Evolutionary conservation across 345 rosid species (phyloP).

Genomic region (Clausena lansium): DNA sequence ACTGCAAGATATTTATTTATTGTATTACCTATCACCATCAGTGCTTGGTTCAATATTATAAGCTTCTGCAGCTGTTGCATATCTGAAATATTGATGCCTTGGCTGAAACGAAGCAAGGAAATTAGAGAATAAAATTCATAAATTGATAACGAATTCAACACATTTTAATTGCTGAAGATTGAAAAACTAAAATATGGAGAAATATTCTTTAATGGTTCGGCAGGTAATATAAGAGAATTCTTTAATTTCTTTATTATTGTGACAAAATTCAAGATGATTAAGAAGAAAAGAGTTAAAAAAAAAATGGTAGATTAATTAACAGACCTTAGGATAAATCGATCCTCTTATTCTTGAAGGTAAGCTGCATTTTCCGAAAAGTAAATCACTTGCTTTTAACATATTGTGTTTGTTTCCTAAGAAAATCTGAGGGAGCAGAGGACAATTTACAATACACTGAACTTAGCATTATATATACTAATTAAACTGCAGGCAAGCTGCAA

Average conservation of each 20-base stretch:
- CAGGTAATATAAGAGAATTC: too few species aligned
- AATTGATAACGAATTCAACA: background rate
- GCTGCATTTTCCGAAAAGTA: background rate
- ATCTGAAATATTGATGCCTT: background rate
- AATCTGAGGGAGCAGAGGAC: background rate
- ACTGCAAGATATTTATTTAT: background rate
- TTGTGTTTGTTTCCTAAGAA: background rate
- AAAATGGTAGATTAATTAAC: background rate
- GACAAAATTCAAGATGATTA: background rate
- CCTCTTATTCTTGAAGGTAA: background rate
- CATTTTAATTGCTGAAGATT: too few species aligned
- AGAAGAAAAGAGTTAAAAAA: background rate
- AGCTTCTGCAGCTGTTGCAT: background rate
- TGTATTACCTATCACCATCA: background rate
- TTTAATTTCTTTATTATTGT: too few species aligned
- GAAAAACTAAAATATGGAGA: background rate
- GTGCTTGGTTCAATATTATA: background rate
- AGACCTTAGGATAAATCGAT: background rate
- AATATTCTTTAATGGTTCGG: too few species aligned
- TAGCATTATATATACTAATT: too few species aligned
- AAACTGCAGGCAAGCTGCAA: background rate
- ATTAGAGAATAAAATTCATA: background rate
- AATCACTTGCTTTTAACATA: background rate
- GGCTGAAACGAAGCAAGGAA: background rate
- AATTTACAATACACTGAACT: background rate